phyloP scores from a whole-genome alignment of 116 monocot genomes.

The Iris pallida region DNA sequence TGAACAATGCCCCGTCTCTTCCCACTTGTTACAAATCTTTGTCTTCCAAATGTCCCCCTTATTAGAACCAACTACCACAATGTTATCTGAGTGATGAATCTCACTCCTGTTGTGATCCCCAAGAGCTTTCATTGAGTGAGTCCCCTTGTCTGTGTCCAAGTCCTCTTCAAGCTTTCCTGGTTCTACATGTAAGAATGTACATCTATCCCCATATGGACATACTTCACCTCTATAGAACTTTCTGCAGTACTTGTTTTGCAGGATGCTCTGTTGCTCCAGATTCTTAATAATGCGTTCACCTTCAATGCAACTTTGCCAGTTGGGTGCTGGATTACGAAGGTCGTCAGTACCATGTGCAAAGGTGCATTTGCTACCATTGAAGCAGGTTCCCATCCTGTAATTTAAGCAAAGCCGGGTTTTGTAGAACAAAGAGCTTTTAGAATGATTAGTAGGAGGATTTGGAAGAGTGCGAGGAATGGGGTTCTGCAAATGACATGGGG shows the following conservation, averaged over 20 bases:
- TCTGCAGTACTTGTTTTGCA: conserved; percentile 27
- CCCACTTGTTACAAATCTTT: conserved; percentile 41
- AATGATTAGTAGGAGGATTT: neutral
- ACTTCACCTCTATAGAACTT: conserved; percentile 23
- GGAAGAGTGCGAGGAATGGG: neutral
- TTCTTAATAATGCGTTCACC: neutral
- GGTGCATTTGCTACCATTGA: conserved; percentile 16
- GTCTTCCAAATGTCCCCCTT: conserved; percentile 24
- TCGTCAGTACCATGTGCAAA: conserved; percentile 21
- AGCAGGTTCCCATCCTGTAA: conserved; percentile 11
- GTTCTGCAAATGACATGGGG: neutral
- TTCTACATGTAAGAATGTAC: conserved; percentile 35
- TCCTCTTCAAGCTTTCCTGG: conserved; percentile 15
- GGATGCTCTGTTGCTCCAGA: conserved; percentile 1
- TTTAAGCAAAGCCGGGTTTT: conserved; percentile 18
- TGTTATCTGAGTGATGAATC: neutral
- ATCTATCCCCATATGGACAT: conserved; percentile 33
- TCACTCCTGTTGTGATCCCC: neutral
- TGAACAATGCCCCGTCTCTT: conserved; percentile 18
- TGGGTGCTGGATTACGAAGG: conserved; percentile 3
- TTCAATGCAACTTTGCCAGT: neutral
- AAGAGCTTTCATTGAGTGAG: too few relatives aligned
- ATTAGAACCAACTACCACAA: conserved; percentile 1
- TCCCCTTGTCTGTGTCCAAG: neutral
- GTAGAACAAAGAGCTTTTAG: conserved; percentile 5